Base-by-base conservation (phyloP, 306 rosid genomes). In the Glycine latifolia region DNA sequence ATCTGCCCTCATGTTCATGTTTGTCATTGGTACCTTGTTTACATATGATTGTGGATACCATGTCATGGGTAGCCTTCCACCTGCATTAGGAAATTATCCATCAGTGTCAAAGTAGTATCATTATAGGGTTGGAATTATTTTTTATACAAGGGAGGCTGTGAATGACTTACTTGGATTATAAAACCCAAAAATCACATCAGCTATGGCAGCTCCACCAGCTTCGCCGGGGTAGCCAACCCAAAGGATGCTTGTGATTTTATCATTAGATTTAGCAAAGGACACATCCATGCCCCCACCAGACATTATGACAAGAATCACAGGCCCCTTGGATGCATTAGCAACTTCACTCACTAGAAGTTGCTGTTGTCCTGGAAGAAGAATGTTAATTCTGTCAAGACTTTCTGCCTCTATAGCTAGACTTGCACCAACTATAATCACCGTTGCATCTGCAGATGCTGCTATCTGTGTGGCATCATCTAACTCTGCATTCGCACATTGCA, bases 221-320 rank as follows among this genome's bases (percentile, higher is more conserved):
- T 95, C 97, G 52, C 99, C 99, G 0, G 99, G 99, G 88, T 90
- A 95, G 47, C 99, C 99, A 74, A 95, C 93, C 99, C 99, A 95
- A 3, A 95, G 88, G 78, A 95, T 95, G 91, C 98, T 93, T n/a
- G 91, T 81, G 53, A 95, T 89, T 81, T 95, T 95, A 37, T 76
- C 85, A 70, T 89, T 71, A 66, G 50, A 81, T 84, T 93, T 95
- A 1, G 99, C 99, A 81, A 93, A 95, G 59, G 97, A 84, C 46
- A 95, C 81, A 66, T 95, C 99, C 80, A 95, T 88, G 61, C 99
- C 98, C 67, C 99, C 99, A n/a, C 98, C 99, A 48, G 98, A 91
- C 98, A 95, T 95, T 81, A 95, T 88, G 70, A 86, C 91, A 67
- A 95, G 98, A 81, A 95, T 89, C 67, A 95, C 94, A 11, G 99